Base-by-base conservation (phyloP, 768 basidiomycete genomes). In the Hemileccinum rubropunctum region DNA sequence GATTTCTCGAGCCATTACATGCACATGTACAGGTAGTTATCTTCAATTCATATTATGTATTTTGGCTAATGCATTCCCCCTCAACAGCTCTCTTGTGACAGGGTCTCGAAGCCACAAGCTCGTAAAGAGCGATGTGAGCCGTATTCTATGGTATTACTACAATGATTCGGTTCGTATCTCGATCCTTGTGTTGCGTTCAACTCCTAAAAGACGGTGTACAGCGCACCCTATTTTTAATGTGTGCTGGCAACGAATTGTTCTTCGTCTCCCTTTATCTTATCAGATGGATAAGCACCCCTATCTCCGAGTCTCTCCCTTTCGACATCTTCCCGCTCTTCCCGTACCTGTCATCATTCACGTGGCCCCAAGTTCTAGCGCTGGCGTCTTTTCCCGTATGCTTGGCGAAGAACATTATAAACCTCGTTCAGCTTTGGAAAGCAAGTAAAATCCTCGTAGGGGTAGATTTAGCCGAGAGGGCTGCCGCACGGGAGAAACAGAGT, bases 1-100 rank as follows among this genome's bases (percentile, higher is more conserved):
- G 97, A 99, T 68, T 99, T 99, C 67, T 87, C 89, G 60, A 95
- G 92, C 58, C 97, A 98, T 71, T 98, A 98, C 72, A 98, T 98
- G 83, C 97, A 98, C 69, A 99, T 98, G 97, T 97, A 98, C 70
- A 97, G 95, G 95, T 95, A 60, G 58, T 42, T 20, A 17, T 33
- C 8, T 18, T 23, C 27, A 18, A 8, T 20, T 17, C 11, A 6
- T 33, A 23, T 12, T 13, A 9, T 13, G 14, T 32, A 8, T 11
- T 11, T 9, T 28, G 13, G 40, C 51, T 60, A 42, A 67, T 46
- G 1, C 20, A 42, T 26, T n/a, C 39, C 15, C 18, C 34, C 21
- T 15, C 17, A 15, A 47, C 50, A 99, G 95, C 62, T 95, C 95
- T 28, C 80, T 99, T n/a, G 81, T 89, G 17, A 97, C 95, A 18